A percentile compares a stretch with the other conserved stretches of the same genome.
Conservation (phyloP, 2,329 filamentous ascomycete species). For the Aspergillus eucalypticola region DNA sequence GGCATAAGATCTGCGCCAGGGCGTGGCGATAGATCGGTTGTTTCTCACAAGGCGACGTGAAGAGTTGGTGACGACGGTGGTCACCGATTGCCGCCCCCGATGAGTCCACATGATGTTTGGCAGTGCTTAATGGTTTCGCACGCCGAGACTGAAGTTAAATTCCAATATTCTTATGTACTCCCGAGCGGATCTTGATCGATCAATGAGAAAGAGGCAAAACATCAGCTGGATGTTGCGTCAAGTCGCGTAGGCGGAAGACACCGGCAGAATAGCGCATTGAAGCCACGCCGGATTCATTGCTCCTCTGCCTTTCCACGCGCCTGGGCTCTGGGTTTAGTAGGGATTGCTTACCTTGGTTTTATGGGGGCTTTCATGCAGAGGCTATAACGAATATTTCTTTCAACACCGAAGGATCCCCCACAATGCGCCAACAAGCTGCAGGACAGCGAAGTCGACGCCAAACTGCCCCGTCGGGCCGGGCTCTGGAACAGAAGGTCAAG, state of each 20-base stretch:
- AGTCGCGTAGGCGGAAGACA: constrained; percentile 27
- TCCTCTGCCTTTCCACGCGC: neutral
- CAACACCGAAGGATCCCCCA: neutral
- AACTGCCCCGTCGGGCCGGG: constrained; percentile 38
- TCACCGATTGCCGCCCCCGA: constrained; percentile 27
- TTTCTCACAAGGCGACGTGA: constrained; percentile 25
- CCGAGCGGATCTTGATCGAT: neutral
- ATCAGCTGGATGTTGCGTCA: constrained; percentile 29
- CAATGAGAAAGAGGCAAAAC: neutral
- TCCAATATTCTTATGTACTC: neutral
- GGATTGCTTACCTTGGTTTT: neutral
- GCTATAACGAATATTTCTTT: neutral
- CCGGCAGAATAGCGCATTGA: constrained; percentile 38
- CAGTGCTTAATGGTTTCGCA: constrained; percentile 7
- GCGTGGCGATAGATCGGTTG: constrained; percentile 21
- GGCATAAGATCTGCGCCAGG: constrained; percentile 32
- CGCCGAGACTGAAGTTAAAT: neutral
- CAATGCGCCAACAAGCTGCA: constrained; percentile 33
- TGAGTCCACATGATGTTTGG: constrained; percentile 30
- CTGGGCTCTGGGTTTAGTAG: neutral
- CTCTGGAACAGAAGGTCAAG: constrained; percentile 29
- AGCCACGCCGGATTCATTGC: constrained; percentile 21
- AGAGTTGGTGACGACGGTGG: constrained; percentile 23
- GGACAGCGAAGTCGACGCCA: constrained; percentile 38
- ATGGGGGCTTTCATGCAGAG: neutral